Evolutionary conservation across 257 asterid species (phyloP).

Genomic region (Datura wrightii): DNA sequence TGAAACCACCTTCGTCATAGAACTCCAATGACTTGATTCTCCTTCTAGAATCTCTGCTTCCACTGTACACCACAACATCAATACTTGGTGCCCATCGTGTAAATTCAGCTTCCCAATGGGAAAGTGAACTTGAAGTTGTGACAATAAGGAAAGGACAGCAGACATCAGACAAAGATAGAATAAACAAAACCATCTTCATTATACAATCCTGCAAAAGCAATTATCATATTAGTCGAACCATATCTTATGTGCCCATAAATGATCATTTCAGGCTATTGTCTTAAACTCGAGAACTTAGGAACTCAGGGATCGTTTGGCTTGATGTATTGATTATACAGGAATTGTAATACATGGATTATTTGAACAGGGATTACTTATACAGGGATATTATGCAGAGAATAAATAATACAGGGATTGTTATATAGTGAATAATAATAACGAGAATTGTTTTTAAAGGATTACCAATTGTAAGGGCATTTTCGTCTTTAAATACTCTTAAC

Average conservation of each 20-base stretch:
- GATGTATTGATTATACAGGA: not conserved
- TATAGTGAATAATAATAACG: not conserved
- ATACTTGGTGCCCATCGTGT: constrained; percentile 61
- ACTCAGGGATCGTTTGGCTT: not conserved
- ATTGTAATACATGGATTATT: not conserved
- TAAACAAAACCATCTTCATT: constrained; percentile 46
- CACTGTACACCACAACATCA: constrained; percentile 64
- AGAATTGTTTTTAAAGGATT: not conserved
- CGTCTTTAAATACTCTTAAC: not conserved
- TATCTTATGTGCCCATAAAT: constrained; percentile 31
- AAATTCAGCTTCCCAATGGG: constrained; percentile 74
- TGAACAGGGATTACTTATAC: not conserved
- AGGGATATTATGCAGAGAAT: not conserved
- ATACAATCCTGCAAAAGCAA: constrained; percentile 56
- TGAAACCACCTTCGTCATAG: constrained; percentile 53
- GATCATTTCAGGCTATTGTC: constrained; percentile 21
- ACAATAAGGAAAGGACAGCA: constrained; percentile 64
- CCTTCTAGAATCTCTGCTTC: constrained; percentile 54
- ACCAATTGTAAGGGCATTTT: not conserved
- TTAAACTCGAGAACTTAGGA: not conserved
- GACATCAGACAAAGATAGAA: constrained; percentile 51
- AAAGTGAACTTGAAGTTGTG: constrained; percentile 47
- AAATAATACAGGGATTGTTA: not conserved
- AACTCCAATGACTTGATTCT: constrained; percentile 65
- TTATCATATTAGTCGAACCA: constrained; percentile 16